Evolutionary conservation across 441 rosid species (phyloP), one percentile per base, ranked within the genome.

Genomic region (Corymbia citriodora): DNA sequence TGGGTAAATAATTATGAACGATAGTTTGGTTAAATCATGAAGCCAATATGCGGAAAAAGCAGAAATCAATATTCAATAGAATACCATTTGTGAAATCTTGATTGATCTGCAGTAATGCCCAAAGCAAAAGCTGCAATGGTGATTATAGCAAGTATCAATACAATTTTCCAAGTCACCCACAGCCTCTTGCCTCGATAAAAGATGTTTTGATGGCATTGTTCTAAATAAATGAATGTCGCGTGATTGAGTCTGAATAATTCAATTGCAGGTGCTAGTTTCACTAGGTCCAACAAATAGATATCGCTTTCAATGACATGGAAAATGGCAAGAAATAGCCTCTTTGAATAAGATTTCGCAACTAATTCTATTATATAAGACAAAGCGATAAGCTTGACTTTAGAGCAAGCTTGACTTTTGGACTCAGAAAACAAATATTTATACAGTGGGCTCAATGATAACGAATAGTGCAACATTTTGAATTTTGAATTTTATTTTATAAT

Each of bases 1-100:
- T 79, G n/a, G n/a, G 9, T 40, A 79, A 40, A 45, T 1, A 0
- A 0, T 36, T 23, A 21, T 40, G 5, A 23, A 2, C 14, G 17
- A 40, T 7, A 3, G 29, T 40, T 40, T 12, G 6, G 49, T 74
- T 36, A 74, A 36, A 21, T 40, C 85, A 45, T 12, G 8, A 79
- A 45, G 85, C 85, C 3, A 25, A 45, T 23, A 79, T 45, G 52
- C 52, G 45, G 12, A 6, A 45, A 3, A 45, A 45, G 52, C 18
- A 79, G 17, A 79, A 7, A 50, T 79, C 4, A 13, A 79, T 45
- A 11, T 40, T 79, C 85, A 7, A 11, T 79, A 6, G 3, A 1
- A 8, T 11, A 40, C 52, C 52, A 79, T 10, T 21, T 5, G 49
- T 4, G 4, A 21, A 72, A 31, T 31, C 12, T 72, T 6, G 49